Evolutionary conservation across 2,329 filamentous ascomycete genomes (phyloP), one percentile per base, ranked within the genome.

Genomic region (Colletotrichum sp.): DNA sequence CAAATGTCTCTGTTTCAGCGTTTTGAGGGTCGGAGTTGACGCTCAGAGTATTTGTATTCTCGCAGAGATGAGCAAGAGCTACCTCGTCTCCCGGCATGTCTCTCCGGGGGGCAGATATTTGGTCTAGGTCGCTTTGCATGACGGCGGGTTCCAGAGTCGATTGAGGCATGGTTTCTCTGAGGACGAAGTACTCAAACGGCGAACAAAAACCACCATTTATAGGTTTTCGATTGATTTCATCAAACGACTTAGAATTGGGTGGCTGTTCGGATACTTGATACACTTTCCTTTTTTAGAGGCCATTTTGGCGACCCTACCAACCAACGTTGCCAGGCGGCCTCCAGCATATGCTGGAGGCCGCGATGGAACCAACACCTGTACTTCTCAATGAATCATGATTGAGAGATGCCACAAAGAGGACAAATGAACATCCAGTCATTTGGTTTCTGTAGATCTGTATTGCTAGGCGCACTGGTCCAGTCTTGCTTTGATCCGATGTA

Each of bases 41-140:
- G 44, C 44, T 49, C n/a, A 49, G 44, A 49, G n/a, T 7, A 13
- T 49, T 49, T 21, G 10, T 3, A 21, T 12, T 13, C 6, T 7
- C 44, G 10, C 44, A 13, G n/a, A 49, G 3, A 1, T 21, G n/a
- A 49, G n/a, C n/a, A 21, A 49, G 10, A 49, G 44, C 0, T 0
- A n/a, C 44, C n/a, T 49, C n/a, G 1, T 49, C 10, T 13, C 0
- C n/a, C 0, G n/a, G 10, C 44, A 3, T 13, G 6, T 21, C 10
- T 49, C 6, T 21, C 10, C 0, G 10, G n/a, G n/a, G 44, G n/a
- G 0, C n/a, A 49, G 6, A 49, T 7, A 21, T 3, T 49, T 49
- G 44, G 3, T 21, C 1, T 5, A 7, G n/a, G n/a, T 49, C 10
- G n/a, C n/a, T 49, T n/a, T 49, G 44, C n/a, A 49, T 49, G 44